Evolutionary conservation across 345 rosid species (phyloP), one percentile per base, ranked within the genome.

Genomic region (Stellera chamaejasme): DNA sequence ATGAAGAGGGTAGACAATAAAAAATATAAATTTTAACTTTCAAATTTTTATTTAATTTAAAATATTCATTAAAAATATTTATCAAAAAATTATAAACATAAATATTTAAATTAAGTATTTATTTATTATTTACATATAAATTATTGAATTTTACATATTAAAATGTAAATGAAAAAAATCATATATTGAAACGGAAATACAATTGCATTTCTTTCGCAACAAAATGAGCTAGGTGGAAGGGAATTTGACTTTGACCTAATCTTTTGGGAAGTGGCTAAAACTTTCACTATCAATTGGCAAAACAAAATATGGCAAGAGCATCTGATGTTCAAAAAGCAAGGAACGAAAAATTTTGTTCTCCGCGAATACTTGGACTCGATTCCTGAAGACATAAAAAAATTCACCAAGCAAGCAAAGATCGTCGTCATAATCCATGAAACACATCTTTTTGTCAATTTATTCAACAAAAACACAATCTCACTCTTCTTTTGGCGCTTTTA

Each of bases 201-300:
- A 50, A 14, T 55, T 48, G 19, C 2, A 3, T 50, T 6, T 16
- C 11, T 4, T 39, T 13, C 45, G 36, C 43, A 56, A 72, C 63
- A 75, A 73, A 74, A 78, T 74, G 69, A 59, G 42, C 12, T 7
- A 60, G 48, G 60, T 44, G 45, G 43, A 45, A 59, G 52, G 61
- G 59, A 63, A 32, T 32, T 8, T 32, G 68, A 51, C 68, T 73
- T 79, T 77, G 85, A 77, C 79, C 72, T 68, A 55, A 68, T 72
- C 72, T 64, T 63, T 71, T 57, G 65, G 65, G 66, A 72, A 66
- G 60, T 70, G 64, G 49, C 54, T 55, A 60, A 59, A 64, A 65
- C 59, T 69, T 63, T 69, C 56, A 19, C 23, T 19, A 19, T 0
- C 1, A 19, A 19, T 19, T 19, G 23, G 1, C 23, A 19, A 68